These are phyloP conservation scores for Dunaliella sp. DNA, from an alignment of 139 green algal genomes.

Conservation along the genomic window DNA sequence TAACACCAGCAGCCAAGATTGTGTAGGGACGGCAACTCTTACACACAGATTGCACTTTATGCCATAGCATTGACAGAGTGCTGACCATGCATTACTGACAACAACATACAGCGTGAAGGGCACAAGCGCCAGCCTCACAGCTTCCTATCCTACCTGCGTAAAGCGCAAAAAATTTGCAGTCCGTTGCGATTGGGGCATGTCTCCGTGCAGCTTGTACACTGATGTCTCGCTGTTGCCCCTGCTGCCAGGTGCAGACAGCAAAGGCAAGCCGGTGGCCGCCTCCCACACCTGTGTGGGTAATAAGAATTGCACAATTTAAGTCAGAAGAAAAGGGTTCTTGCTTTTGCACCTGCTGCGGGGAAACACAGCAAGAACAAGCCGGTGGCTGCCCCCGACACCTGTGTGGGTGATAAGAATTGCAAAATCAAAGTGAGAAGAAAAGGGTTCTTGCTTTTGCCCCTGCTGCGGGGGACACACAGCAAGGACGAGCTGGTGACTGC, in stretches of 20 bases:
- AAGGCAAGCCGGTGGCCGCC: slow-evolving; percentile 16
- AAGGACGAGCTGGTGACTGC: slow-evolving; percentile 27
- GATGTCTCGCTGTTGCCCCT: slow-evolving; percentile 10
- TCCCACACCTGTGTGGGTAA: neutral
- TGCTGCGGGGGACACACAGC: slow-evolving; percentile 18
- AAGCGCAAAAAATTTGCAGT: slow-evolving; percentile 76
- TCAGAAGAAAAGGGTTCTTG: no score
- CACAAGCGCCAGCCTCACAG: no score
- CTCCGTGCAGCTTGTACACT: slow-evolving; percentile 90
- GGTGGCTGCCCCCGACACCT: neutral
- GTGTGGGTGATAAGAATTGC: no score
- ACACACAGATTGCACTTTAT: no score
- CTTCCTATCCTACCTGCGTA: slow-evolving; percentile 38
- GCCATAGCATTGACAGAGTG: no score
- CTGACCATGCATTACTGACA: no score
- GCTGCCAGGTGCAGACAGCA: slow-evolving; percentile 30
- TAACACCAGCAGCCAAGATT: no score
- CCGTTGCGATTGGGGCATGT: slow-evolving; percentile 81
- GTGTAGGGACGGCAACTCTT: no score
- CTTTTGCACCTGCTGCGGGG: neutral
- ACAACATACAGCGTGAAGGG: no score
- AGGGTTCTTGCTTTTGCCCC: neutral
- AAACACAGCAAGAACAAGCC: slow-evolving; percentile 35
- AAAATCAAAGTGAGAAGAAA: no score
- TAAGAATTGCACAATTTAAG: no score